Evolutionary conservation across 805 yeast genomes (phyloP).

Genomic region (Candida koratica): DNA sequence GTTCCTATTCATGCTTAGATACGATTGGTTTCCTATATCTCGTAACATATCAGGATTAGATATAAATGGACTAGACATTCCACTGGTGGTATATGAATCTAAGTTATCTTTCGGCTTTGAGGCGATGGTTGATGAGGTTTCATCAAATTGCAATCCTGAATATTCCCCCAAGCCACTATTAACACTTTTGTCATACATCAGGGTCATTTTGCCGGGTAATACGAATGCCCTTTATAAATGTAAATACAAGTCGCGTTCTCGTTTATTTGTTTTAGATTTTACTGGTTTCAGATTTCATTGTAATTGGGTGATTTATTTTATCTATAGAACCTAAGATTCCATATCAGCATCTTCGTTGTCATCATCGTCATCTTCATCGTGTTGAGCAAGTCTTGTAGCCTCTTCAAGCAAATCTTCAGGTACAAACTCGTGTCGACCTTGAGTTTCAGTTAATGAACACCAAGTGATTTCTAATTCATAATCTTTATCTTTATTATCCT

Average conservation of each 20-base stretch:
- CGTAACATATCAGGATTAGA: constrained; percentile 17
- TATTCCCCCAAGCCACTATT: neutral
- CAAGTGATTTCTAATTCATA: constrained; percentile 93
- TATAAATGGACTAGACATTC: constrained; percentile 18
- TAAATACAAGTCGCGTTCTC: constrained; percentile 4
- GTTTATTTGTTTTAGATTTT: constrained; percentile 6
- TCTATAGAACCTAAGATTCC: too few species aligned
- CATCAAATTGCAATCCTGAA: neutral
- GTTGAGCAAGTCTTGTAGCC: constrained; percentile 80
- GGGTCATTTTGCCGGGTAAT: too few species aligned
- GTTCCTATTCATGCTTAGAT: neutral
- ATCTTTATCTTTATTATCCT: constrained; percentile 95
- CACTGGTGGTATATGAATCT: constrained; percentile 5
- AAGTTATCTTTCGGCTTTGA: neutral
- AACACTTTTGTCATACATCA: too few species aligned
- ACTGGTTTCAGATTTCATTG: too few species aligned
- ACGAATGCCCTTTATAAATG: neutral
- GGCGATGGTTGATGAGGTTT: neutral
- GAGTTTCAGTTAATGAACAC: constrained; percentile 73
- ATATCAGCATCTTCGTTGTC: constrained; percentile 48
- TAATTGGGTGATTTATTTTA: too few species aligned
- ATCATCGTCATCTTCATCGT: constrained; percentile 71
- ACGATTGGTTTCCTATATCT: constrained; percentile 4
- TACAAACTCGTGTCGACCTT: constrained; percentile 73
- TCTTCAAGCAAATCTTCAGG: constrained; percentile 77